Evolutionary conservation across 2,329 filamentous ascomycete genomes (phyloP).

Genomic region (Stagonosporopsis vannaccii): DNA sequence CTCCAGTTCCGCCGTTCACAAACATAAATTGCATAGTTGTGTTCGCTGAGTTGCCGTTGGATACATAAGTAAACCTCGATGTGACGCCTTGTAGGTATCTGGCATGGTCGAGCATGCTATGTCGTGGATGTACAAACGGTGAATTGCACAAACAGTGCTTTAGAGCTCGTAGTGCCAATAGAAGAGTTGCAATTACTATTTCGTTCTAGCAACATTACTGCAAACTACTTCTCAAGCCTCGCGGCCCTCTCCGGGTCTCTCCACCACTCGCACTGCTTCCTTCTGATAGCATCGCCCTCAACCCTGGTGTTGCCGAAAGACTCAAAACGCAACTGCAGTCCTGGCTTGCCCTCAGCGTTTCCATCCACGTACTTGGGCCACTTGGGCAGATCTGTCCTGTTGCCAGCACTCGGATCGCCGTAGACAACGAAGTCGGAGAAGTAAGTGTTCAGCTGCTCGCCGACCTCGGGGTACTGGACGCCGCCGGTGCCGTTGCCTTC

Average conservation of each 20-base stretch:
- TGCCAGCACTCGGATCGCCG: slow-evolving; percentile 48
- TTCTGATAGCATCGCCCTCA: slow-evolving; percentile 35
- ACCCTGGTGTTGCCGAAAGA: slow-evolving; percentile 34
- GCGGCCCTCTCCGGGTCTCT: slow-evolving; percentile 25
- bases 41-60: background rate
- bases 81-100: background rate
- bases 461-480: slow-evolving; percentile 49
- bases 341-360: slow-evolving; percentile 16
- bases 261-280: slow-evolving; percentile 41
- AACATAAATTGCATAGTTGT: no score
- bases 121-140: background rate
- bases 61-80: background rate
- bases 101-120: background rate
- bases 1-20: no score
- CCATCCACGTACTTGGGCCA: slow-evolving; percentile 51
- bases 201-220: background rate
- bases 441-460: slow-evolving; percentile 48
- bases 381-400: slow-evolving; percentile 30
- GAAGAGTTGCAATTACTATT: background rate
- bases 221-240: slow-evolving; percentile 34
- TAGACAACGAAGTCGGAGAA: slow-evolving; percentile 53
- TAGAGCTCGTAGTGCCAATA: no score
- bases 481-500: slow-evolving; percentile 58
- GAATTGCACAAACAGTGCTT: no score
- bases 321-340: slow-evolving; percentile 34